phyloP scores from a whole-genome alignment of 1,284 basidiomycete species.

The Tremellales sp. region DNA sequence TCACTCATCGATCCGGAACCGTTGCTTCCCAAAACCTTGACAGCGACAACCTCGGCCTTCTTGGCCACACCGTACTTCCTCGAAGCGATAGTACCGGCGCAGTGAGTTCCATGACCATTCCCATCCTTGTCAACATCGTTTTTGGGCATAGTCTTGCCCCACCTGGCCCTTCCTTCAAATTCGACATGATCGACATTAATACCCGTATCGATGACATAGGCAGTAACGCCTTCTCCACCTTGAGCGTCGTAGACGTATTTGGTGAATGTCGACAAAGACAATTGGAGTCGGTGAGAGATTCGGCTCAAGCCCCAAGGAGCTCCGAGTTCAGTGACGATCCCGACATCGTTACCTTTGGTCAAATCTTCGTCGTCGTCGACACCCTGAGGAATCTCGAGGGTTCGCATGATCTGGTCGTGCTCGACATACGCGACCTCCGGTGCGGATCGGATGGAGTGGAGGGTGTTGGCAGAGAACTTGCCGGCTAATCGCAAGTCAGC shows the following conservation, averaged over 20 bases:
- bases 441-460: conserved; percentile 75
- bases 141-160: conserved; percentile 77
- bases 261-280: conserved; percentile 79
- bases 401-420: conserved; percentile 81
- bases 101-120: conserved; percentile 68
- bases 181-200: conserved; percentile 83
- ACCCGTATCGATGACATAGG: conserved; percentile 62
- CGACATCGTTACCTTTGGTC: conserved; percentile 19
- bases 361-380: conserved; percentile 29
- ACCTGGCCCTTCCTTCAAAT: conserved; percentile 78
- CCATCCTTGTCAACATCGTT: conserved; percentile 72
- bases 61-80: conserved; percentile 90
- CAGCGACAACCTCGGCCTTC: conserved; percentile 81
- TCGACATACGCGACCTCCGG: conserved; percentile 94
- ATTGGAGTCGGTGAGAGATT: conserved; percentile 77
- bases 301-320: conserved; percentile 98
- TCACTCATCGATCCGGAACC: conserved; percentile 96
- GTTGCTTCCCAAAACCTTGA: conserved; percentile 93
- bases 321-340: conserved; percentile 58
- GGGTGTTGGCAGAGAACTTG: conserved; percentile 66
- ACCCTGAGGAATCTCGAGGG: conserved; percentile 54
- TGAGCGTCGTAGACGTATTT: conserved; percentile 71
- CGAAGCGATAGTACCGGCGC: conserved; percentile 76
- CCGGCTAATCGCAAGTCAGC: conserved; percentile 64
- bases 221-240: conserved; percentile 89